Evolutionary conservation across 1,139 yeast genomes (phyloP), one percentile per base, ranked within the genome.

Genomic region (Zygosaccharomyces sapae): DNA sequence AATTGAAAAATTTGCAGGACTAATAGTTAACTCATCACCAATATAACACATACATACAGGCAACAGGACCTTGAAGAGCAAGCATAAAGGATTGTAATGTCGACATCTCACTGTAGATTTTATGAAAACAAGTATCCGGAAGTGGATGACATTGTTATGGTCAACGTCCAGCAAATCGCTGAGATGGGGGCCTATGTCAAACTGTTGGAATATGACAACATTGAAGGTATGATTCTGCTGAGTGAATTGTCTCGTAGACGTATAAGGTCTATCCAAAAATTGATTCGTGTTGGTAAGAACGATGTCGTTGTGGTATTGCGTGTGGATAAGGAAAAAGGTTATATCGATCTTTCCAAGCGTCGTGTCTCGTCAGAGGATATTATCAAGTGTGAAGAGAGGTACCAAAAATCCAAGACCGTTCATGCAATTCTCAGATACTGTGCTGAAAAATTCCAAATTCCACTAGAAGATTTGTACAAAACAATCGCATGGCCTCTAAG

Each of bases 261-360:
- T 75, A 92, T 92, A 65, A 81, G 99, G 71, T 88, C 97, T 48
- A 92, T 92, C 66, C 99, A 92, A 72, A 94, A 92, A 69, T 81
- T 89, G 69, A 90, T 92, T 70, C 86, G 97, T 74, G 97, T 92
- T 53, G 99, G 99, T 58, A 88, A 95, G 70, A 92, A 94, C 67
- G 99, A 92, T 72, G 97, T 92, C 50, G 98, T 94, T 29, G 97
- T 92, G 51, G 98, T 94, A n/a, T 77, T 92, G 68, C 86, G 99
- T 76, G 98, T 92, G 54, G 99, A 92, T 72, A 90, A 89, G 71
- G 98, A 94, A 70, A 92, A 92, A 71, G 99, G 97, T 44, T 92
- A 92, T 72, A 92, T 92, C 68, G 99, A 92, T 73, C 77, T 92
- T 67, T 90, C 97, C 51, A 92, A 92, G 71, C 90, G 97, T 79